These are phyloP conservation scores for Alliaria petiolata DNA, from an alignment of 345 rosid genomes.

Conservation along the genomic window DNA sequence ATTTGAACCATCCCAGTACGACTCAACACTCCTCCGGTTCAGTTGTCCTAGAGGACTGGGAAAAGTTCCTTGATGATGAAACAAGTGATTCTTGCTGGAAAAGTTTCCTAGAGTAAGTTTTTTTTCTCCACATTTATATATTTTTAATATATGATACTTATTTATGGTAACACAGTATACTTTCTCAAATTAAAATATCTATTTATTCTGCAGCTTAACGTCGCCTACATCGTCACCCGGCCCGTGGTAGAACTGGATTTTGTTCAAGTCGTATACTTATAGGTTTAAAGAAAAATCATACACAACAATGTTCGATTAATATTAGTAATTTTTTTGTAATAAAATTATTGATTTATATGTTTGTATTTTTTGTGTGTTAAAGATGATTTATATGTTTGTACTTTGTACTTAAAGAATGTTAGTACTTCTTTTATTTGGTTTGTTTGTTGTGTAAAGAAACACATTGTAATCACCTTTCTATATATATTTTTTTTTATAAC, in stretches of 20 bases:
- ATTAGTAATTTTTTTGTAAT: background rate
- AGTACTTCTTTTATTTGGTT: slow-evolving; percentile 11
- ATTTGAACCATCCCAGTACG: slow-evolving; percentile 21
- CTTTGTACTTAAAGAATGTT: background rate
- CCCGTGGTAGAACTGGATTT: slow-evolving; percentile 38
- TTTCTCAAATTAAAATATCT: background rate
- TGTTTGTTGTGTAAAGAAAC: slow-evolving; percentile 21
- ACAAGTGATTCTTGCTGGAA: slow-evolving; percentile 57
- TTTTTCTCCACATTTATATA: background rate
- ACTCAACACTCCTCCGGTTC: slow-evolving; percentile 21
- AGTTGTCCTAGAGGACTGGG: slow-evolving; percentile 48
- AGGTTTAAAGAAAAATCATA: background rate
- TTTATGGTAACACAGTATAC: background rate
- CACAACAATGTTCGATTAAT: background rate
- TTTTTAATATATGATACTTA: background rate
- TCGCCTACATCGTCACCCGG: slow-evolving; percentile 32
- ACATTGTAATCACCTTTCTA: background rate
- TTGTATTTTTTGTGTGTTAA: background rate
- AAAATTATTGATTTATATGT: background rate
- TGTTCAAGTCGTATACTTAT: background rate
- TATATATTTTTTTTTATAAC: background rate
- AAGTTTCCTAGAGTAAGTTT: slow-evolving; percentile 54
- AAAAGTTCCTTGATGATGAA: slow-evolving; percentile 61
- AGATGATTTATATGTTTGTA: too few species aligned
- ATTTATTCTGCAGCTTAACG: slow-evolving; percentile 39